These are phyloP conservation scores for Trichosporon asahii DNA, from an alignment of 1,284 basidiomycete genomes.

Conservation along the genomic window DNA sequence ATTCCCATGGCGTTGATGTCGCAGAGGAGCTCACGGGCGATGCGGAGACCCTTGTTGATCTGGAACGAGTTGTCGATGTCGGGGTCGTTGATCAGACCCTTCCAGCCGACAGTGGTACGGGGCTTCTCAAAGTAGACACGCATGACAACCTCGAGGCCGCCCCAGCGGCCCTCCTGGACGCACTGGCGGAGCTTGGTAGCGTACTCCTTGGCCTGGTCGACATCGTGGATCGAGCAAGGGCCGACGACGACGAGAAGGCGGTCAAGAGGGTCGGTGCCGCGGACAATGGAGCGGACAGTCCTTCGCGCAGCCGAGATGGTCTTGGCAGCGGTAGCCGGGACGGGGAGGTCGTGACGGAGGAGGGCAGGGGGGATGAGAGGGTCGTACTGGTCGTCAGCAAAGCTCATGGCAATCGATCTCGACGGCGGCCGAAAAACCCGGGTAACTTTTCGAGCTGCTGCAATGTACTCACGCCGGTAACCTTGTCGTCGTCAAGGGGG, in stretches of 20 bases:
- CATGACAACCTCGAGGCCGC: slow-evolving; percentile 85
- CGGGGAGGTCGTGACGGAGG: slow-evolving; percentile 74
- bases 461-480: slow-evolving; percentile 43
- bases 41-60: slow-evolving; percentile 94
- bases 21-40: slow-evolving; percentile 80
- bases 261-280: slow-evolving; percentile 68
- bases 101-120: slow-evolving; percentile 81
- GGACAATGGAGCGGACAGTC: slow-evolving; percentile 70
- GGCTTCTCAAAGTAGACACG: slow-evolving; percentile 78
- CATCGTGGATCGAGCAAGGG: slow-evolving; percentile 92
- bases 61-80: slow-evolving; percentile 55
- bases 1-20: slow-evolving; percentile 81
- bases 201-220: slow-evolving; percentile 86
- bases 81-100: slow-evolving; percentile 83
- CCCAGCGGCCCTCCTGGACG: slow-evolving; percentile 61
- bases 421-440: slow-evolving; percentile 4
- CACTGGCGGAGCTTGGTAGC: slow-evolving; percentile 68
- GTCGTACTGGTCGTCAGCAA: slow-evolving; percentile 65
- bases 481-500: slow-evolving; percentile 46
- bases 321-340: slow-evolving; percentile 50
- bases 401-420: not conserved
- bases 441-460: not conserved
- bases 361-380: slow-evolving; percentile 87
- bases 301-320: slow-evolving; percentile 77
- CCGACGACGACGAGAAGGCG: slow-evolving; percentile 86